Evolutionary conservation across 1,284 basidiomycete species (phyloP).

Genomic region (Puccinia horiana): DNA sequence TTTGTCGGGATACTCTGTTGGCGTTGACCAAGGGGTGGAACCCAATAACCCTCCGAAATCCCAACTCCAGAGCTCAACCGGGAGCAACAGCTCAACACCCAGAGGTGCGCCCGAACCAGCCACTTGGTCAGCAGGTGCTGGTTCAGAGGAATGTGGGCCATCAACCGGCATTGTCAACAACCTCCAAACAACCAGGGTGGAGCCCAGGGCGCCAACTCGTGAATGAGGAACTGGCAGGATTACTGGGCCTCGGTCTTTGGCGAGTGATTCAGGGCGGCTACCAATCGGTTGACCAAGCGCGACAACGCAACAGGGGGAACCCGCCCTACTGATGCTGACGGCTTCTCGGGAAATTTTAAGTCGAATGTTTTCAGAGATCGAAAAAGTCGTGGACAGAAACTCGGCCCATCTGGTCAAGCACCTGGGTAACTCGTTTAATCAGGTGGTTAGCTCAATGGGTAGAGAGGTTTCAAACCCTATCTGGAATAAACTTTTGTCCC

Average conservation of each 20-base stretch:
- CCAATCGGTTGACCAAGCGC: background rate
- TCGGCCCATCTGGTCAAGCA: background rate
- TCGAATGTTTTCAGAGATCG: background rate
- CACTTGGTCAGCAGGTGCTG: too few relatives aligned
- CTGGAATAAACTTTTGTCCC: background rate
- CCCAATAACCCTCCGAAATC: background rate
- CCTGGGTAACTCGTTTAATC: background rate
- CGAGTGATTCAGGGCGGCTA: background rate
- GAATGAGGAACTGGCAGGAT: background rate
- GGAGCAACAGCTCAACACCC: background rate
- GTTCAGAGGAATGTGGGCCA: background rate
- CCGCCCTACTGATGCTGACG: background rate
- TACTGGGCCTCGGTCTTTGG: background rate
- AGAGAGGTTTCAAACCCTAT: background rate
- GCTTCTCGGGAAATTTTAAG: background rate
- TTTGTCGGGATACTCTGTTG: background rate
- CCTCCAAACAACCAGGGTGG: background rate
- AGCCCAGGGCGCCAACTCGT: background rate
- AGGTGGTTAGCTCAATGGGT: background rate
- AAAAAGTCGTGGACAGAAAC: background rate
- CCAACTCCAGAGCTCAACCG: background rate
- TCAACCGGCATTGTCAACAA: background rate
- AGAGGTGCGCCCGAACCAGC: background rate
- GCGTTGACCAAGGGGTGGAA: background rate
- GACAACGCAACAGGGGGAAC: background rate